Percentiles rank a stretch among this genome's conserved stretches.
Evolutionary conservation across 2,329 filamentous ascomycete species (phyloP).

Genomic region (Cadophora malorum): DNA sequence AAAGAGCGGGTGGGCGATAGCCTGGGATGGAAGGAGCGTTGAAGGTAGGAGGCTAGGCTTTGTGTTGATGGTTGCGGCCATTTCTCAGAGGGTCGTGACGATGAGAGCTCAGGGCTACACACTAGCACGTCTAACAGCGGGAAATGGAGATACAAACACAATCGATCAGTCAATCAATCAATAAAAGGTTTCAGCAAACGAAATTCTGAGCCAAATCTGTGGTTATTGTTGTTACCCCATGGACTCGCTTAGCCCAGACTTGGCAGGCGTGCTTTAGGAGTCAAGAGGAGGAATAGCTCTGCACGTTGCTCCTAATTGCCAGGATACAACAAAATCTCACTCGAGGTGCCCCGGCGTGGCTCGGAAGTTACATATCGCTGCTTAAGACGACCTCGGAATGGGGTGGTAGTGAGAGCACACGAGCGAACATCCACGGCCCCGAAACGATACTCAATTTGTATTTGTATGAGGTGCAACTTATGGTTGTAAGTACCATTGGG

Average conservation of each 20-base stretch:
- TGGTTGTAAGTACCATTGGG: too few relatives aligned
- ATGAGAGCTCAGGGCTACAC: neutral
- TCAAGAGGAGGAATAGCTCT: neutral
- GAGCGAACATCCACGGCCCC: too few relatives aligned
- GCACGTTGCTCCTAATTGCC: neutral
- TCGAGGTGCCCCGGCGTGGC: neutral
- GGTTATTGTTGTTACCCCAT: neutral
- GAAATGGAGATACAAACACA: too few relatives aligned
- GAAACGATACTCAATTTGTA: too few relatives aligned
- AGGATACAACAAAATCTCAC: neutral
- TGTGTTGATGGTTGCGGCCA: neutral
- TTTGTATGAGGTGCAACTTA: too few relatives aligned
- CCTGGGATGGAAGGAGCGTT: neutral
- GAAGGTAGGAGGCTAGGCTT: neutral
- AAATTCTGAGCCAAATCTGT: neutral
- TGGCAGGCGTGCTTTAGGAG: neutral
- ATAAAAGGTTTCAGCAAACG: neutral
- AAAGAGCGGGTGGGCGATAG: neutral
- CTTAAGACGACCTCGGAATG: neutral
- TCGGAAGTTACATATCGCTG: neutral
- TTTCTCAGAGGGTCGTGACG: neutral
- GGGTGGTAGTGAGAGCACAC: neutral
- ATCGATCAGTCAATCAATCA: too few relatives aligned
- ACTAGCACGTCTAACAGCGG: neutral
- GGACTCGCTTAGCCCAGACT: neutral